These are phyloP conservation scores for Myxozyma geophila DNA, from an alignment of 805 yeast species.

Conservation along the genomic window DNA sequence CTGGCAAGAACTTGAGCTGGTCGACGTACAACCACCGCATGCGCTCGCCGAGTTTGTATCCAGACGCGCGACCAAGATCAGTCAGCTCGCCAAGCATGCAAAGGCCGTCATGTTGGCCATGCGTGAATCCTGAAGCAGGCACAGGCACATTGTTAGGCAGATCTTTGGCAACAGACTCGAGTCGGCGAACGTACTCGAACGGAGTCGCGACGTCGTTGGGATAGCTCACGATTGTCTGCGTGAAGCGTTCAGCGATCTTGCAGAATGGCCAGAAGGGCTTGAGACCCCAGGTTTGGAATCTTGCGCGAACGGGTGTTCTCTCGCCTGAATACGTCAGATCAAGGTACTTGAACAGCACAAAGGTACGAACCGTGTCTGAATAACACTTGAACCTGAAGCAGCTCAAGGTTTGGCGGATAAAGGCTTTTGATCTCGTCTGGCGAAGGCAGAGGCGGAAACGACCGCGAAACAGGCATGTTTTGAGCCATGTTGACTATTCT, in stretches of 20 bases:
- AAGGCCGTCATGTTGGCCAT: conserved; percentile 22
- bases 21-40: conserved; percentile 34
- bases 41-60: conserved; percentile 32
- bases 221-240: conserved; percentile 30
- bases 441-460: conserved; percentile 24
- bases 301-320: conserved; percentile 37
- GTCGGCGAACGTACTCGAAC: conserved; percentile 30
- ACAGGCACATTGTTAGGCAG: conserved; percentile 32
- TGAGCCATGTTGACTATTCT: background rate
- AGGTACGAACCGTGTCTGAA: conserved; percentile 30
- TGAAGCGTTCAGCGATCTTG: conserved; percentile 27
- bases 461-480: conserved; percentile 26
- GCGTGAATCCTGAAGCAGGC: conserved; percentile 27
- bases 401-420: conserved; percentile 32
- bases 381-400: conserved; percentile 33
- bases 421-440: conserved; percentile 24
- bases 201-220: conserved; percentile 29
- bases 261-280: conserved; percentile 36
- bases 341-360: background rate
- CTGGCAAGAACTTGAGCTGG: conserved; percentile 29
- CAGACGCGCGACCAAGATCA: conserved; percentile 36
- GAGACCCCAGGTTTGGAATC: conserved; percentile 36
- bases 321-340: conserved; percentile 19
- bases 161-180: conserved; percentile 32
- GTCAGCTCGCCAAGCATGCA: conserved; percentile 37